These are phyloP conservation scores for Didymellaceae sp. DNA, from an alignment of 2,329 filamentous ascomycete genomes.

Conservation along the genomic window DNA sequence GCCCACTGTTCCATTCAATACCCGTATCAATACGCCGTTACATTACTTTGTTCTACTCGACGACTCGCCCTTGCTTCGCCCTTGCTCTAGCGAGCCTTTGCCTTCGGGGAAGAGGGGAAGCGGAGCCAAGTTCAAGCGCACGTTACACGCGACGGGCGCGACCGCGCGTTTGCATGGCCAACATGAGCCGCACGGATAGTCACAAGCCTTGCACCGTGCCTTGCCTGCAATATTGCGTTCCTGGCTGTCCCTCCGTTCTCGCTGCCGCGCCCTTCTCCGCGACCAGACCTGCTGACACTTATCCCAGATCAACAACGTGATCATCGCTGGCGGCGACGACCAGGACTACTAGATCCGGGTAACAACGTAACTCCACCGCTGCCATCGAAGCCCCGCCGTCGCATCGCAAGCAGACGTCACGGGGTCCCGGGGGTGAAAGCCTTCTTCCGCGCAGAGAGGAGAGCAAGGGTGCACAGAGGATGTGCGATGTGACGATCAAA, in stretches of 20 bases:
- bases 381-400: too few relatives aligned
- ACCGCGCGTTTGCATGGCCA: constrained; percentile 21
- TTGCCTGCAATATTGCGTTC: neutral
- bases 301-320: constrained; percentile 81
- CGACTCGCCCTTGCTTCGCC: constrained; percentile 13
- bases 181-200: constrained; percentile 11
- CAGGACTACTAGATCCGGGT: constrained; percentile 73
- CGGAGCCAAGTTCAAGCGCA: constrained; percentile 14
- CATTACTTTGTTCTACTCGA: constrained; percentile 21
- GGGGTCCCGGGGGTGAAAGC: neutral
- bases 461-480: constrained; percentile 1
- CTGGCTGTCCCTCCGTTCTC: constrained; percentile 1
- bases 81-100: constrained; percentile 18
- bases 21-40: constrained; percentile 29
- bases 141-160: constrained; percentile 28
- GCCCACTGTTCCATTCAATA: constrained; percentile 2
- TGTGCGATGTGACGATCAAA: constrained; percentile 17
- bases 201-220: constrained; percentile 2
- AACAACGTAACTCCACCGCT: neutral
- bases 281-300: constrained; percentile 21
- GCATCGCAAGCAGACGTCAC: constrained; percentile 2
- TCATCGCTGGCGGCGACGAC: constrained; percentile 85
- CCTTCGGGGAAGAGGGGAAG: constrained; percentile 32
- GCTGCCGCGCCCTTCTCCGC: constrained; percentile 9
- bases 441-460: neutral